phyloP scores from a whole-genome alignment of 768 basidiomycete species.

The Chalciporus piperatus region DNA sequence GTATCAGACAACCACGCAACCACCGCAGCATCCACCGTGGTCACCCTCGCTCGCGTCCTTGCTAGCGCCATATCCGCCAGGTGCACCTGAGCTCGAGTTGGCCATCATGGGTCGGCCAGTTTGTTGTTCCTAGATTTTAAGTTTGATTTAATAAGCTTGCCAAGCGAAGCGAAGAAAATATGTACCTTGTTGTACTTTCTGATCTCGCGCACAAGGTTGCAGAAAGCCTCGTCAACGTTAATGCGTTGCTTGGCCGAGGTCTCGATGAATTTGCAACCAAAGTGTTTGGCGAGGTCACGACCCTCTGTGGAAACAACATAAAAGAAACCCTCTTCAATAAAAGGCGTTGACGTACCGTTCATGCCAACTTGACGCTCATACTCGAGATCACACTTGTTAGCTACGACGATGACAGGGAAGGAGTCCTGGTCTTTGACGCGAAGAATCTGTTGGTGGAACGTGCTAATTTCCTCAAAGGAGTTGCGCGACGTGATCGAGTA shows the following conservation, averaged over 20 bases:
- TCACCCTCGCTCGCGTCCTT: slow-evolving; percentile 51
- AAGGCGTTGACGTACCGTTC: slow-evolving; percentile 59
- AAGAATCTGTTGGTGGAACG: slow-evolving; percentile 94
- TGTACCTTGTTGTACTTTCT: slow-evolving; percentile 84
- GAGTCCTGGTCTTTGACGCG: slow-evolving; percentile 95
- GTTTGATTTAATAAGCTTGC: neutral
- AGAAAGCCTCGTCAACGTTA: slow-evolving; percentile 96
- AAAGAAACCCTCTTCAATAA: neutral
- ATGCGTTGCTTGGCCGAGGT: slow-evolving; percentile 95
- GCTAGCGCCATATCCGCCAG: slow-evolving; percentile 46
- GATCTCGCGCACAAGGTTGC: slow-evolving; percentile 89
- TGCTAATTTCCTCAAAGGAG: slow-evolving; percentile 96
- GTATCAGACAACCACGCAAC: slow-evolving; percentile 58
- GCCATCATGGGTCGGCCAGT: slow-evolving; percentile 65
- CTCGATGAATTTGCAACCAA: slow-evolving; percentile 92
- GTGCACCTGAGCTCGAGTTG: slow-evolving; percentile 38
- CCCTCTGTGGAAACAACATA: slow-evolving; percentile 66
- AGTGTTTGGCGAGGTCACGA: slow-evolving; percentile 91
- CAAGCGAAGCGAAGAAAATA: slow-evolving; percentile 28
- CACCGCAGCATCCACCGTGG: slow-evolving; percentile 59
- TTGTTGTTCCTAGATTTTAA: slow-evolving; percentile 60
- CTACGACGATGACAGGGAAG: slow-evolving; percentile 94
- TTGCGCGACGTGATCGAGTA: slow-evolving; percentile 98
- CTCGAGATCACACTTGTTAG: slow-evolving; percentile 97
- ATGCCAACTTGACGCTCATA: slow-evolving; percentile 95